phyloP scores from a whole-genome alignment of 208 protist species.

The Sergeia podlipaevii region DNA sequence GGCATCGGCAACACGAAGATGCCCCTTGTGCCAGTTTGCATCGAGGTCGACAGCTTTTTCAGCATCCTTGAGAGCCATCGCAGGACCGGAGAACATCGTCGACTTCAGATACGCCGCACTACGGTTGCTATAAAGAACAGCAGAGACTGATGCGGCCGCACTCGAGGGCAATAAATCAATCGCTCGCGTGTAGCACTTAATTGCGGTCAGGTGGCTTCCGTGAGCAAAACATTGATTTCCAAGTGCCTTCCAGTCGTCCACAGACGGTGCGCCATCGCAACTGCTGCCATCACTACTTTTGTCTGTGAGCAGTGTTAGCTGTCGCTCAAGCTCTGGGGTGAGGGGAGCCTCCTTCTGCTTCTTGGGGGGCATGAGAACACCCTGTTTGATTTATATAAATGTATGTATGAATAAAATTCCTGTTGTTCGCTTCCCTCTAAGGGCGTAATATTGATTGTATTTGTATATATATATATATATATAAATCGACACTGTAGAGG shows the following conservation, averaged over 20 bases:
- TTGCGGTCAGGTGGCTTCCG: conserved; percentile 63
- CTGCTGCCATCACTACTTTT: conserved; percentile 5
- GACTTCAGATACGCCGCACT: conserved; percentile 83
- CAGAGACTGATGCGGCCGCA: too few species aligned
- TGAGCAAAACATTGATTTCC: conserved; percentile 79
- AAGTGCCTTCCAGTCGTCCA: conserved; percentile 60
- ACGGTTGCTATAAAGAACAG: conserved; percentile 84
- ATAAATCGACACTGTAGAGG: too few species aligned
- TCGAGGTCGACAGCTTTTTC: conserved; percentile 69
- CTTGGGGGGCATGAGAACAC: conserved; percentile 19
- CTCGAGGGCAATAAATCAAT: too few species aligned
- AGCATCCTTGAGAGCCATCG: conserved; percentile 84
- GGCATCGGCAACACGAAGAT: conserved; percentile 77
- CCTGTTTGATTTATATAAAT: background rate
- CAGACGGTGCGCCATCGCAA: conserved; percentile 6
- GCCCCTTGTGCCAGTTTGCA: conserved; percentile 79
- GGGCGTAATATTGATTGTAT: too few species aligned
- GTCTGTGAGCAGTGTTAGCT: conserved; percentile 16
- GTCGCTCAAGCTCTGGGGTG: conserved; percentile 28
- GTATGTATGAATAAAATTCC: too few species aligned
- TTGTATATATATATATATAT: too few species aligned
- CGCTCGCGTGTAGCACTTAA: conserved; percentile 80
- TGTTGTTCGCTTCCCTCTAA: too few species aligned
- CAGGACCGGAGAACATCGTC: conserved; percentile 55
- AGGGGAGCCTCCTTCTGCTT: conserved; percentile 39